Evolutionary conservation across 176 grass and related monocot genomes (phyloP).

Genomic region (Zizania latifolia): DNA sequence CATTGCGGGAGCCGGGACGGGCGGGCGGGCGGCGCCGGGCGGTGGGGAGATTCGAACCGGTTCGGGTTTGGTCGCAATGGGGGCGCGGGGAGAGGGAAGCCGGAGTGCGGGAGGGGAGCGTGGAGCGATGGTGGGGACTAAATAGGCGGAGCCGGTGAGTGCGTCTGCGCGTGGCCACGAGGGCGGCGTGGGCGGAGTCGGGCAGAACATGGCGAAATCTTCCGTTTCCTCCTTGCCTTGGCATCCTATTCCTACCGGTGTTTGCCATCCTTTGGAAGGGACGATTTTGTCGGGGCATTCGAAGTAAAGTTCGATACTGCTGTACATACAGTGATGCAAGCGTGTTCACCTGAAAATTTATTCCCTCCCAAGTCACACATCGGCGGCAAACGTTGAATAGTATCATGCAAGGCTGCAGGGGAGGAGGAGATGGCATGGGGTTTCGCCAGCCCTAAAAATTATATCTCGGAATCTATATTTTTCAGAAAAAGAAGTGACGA

Average conservation of each 20-base stretch:
- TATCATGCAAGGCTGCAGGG: neutral
- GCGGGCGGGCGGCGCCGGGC: neutral
- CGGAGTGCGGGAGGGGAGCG: neutral
- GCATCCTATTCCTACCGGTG: neutral
- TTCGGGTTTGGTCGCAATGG: neutral
- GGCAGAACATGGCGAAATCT: neutral
- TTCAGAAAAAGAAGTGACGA: neutral
- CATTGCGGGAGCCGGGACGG: conserved; percentile 43
- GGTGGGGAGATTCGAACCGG: conserved; percentile 21
- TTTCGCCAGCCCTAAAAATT: neutral
- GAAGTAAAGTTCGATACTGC: neutral
- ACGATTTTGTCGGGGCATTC: neutral
- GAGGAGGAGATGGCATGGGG: neutral
- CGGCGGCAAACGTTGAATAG: neutral
- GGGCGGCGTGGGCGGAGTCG: neutral
- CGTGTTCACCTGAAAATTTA: neutral
- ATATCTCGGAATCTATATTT: neutral
- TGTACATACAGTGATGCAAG: neutral
- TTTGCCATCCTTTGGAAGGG: neutral
- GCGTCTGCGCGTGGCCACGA: neutral
- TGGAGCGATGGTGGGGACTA: conserved; percentile 9
- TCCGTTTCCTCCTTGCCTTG: neutral
- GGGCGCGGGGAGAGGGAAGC: neutral
- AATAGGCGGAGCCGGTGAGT: conserved; percentile 2
- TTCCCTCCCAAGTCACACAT: neutral